Evolutionary conservation across 2,329 filamentous ascomycete genomes (phyloP).

Genomic region (Scytalidium lignicola): DNA sequence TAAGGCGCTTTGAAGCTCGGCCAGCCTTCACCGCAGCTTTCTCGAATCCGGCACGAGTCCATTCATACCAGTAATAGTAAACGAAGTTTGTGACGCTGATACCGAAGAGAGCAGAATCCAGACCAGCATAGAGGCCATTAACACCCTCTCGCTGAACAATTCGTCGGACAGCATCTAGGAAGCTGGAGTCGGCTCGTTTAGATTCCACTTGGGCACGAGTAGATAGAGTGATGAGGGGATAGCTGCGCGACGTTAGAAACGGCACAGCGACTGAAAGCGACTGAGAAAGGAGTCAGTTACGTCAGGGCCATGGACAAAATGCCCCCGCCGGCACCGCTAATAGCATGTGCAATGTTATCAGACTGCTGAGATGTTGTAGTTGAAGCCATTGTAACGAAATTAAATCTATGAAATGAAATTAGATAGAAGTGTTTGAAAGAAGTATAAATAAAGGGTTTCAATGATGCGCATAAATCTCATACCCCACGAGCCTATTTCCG

Average conservation of each 20-base stretch:
- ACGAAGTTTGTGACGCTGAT: conserved; percentile 99
- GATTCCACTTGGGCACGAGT: conserved; percentile 98
- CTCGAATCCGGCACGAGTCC: conserved; percentile 84
- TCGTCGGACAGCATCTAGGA: conserved; percentile 73
- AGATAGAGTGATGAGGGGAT: conserved; percentile 94
- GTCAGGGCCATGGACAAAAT: conserved; percentile 94
- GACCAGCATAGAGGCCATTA: conserved; percentile 81
- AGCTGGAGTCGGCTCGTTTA: conserved; percentile 80
- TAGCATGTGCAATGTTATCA: conserved; percentile 94
- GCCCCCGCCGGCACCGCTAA: conserved; percentile 88
- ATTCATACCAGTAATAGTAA: conserved; percentile 99
- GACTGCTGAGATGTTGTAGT: conserved; percentile 53
- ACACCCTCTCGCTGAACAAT: conserved; percentile 92
- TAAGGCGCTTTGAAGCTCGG: conserved; percentile 74
- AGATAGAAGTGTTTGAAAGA: not conserved
- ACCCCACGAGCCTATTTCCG: conserved; percentile 8
- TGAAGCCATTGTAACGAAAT: conserved; percentile 17
- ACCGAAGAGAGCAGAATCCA: conserved; percentile 92
- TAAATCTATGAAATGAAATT: conserved; percentile 1
- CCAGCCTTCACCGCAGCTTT: conserved; percentile 68
- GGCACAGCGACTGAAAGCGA: conserved; percentile 7
- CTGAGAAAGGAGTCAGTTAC: conserved; percentile 40
- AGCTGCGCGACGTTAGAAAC: conserved; percentile 45
- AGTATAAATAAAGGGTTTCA: not conserved
- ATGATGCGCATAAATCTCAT: conserved; percentile 9